Conservation (phyloP, 805 yeast genomes). For the Candida piceae region DNA sequence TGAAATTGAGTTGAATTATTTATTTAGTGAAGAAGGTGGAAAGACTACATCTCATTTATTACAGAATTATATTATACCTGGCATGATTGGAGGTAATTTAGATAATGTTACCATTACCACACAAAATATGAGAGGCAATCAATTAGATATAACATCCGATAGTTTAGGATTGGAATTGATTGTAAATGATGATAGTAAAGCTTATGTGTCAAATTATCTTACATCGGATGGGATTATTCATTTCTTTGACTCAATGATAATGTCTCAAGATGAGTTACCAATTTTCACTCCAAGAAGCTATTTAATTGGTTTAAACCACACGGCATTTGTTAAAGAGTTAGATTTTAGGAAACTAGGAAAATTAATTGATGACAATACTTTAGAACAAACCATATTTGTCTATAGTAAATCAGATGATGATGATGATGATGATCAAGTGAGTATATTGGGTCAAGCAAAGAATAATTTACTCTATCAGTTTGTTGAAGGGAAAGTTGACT, state of each 20-base stretch:
- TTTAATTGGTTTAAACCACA: conserved; percentile 52
- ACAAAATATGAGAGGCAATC: conserved; percentile 25
- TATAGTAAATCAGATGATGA: conserved; percentile 34
- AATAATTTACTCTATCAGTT: conserved; percentile 59
- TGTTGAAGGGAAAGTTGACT: conserved; percentile 38
- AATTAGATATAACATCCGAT: conserved; percentile 17
- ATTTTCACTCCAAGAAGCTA: conserved; percentile 51
- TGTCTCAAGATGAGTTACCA: conserved; percentile 19
- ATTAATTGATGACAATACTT: conserved; percentile 49
- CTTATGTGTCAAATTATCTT: conserved; percentile 36
- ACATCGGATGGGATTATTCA: conserved; percentile 48
- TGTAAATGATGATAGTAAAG: conserved; percentile 30
- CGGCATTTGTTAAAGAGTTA: conserved; percentile 65
- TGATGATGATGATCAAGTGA: conserved; percentile 32
- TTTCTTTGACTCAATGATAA: conserved; percentile 33
- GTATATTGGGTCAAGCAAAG: conserved; percentile 19
- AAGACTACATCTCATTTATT: conserved; percentile 25
- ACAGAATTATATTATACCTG: conserved; percentile 34
- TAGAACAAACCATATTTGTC: conserved; percentile 60
- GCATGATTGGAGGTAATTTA: conserved; percentile 41
- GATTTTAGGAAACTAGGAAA: conserved; percentile 51
- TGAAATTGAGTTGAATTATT: conserved; percentile 41
- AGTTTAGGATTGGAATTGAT: conserved; percentile 31
- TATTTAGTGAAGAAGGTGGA: conserved; percentile 28
- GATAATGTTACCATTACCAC: conserved; percentile 8